Evolutionary conservation across 2,329 filamentous ascomycete genomes (phyloP), one percentile per base, ranked within the genome.

Genomic region (Waltergamsia citrina): DNA sequence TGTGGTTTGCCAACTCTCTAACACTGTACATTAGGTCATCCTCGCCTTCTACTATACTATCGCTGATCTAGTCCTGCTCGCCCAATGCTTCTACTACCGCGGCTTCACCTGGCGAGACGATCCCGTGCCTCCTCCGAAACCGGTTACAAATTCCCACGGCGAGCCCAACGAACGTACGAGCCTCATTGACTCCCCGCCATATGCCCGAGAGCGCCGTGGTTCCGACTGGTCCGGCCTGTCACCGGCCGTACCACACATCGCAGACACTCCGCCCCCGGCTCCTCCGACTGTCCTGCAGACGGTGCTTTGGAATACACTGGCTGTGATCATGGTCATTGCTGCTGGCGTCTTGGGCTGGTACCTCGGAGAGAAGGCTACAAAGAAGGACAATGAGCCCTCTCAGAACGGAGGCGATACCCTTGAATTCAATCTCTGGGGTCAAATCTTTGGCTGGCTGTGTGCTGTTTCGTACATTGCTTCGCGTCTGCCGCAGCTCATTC

Each of bases 81-180:
- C 67, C 1, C 92, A 98, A 60, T 94, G 85, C 58, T 94, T 96
- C 64, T 96, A 94, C 64, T 98, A 98, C 58, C 78, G 85, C 34
- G 88, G 88, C 4, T 92, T 94, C 45, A 78, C 74, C 3, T 73
- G 70, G 65, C 64, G 58, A 34, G 75, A 80, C 42, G 62, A 74
- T 36, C 58, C 70, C 11, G 50, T 59, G 7, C 52, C 65, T 8
- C 48, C 60, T 29, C 49, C 57, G 26, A 69, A 68, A 49, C 46
- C 63, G 36, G 45, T 55, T 18, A 50, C 50, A 20, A 49, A 39
- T 7, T 32, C 45, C 27, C 43, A 42, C 36, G 55, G 45, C 32
- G 59, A 61, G 39, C 59, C 67, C 9, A 60, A 61, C 42, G 76
- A 81, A 53, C 63, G 62, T 29, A 76, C 73, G 0, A 56, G 60